Base-by-base conservation (phyloP, 768 basidiomycete genomes). In the Imleria badia region DNA sequence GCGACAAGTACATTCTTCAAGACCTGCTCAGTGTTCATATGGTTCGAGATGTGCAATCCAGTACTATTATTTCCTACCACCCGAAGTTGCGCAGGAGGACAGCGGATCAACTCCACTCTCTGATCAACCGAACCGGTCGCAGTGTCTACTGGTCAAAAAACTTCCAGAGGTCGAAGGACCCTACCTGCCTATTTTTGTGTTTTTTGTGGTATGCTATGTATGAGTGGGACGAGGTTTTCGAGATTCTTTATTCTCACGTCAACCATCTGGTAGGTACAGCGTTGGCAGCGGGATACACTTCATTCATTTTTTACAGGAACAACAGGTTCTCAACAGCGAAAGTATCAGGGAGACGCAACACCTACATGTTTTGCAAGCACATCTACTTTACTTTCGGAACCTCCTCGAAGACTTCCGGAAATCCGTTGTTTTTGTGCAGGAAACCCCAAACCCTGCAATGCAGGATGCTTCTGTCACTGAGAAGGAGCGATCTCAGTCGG, bases 121-220 rank as follows among this genome's bases (percentile, higher is more conserved):
- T 73, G 9, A 67, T 73, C 34, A 56, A 60, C 4, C 63, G 68
- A 17, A 68, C 65, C 0, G 71, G 73, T 11, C 42, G 44, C 11
- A 74, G 73, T 33, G 71, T 72, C 40, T 72, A 70, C 46, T 70
- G 69, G 68, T 55, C 54, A 22, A 70, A 70, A 33, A 60, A 62
- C n/a, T 72, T 68, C 17, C 0, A 26, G 0, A 52, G 19, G 6
- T 60, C 48, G 46, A 71, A 67, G 6, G 83, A 84, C 52, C 80
- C 83, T 8, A 85, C 82, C 0, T 82, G 83, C 51, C 60, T 84
- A 10, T 70, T 84, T 42, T 58, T 85, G 7, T 73, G 78, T 39
- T 70, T 78, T 26, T 65, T 85, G 43, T 85, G 84, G 84, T 82
- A 83, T 59, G 77, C 80, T 1, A 66, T 84, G 20, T 85, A 85